phyloP scores from a whole-genome alignment of 495 filamentous ascomycete genomes.

The Penicillium dipodomyicola region DNA sequence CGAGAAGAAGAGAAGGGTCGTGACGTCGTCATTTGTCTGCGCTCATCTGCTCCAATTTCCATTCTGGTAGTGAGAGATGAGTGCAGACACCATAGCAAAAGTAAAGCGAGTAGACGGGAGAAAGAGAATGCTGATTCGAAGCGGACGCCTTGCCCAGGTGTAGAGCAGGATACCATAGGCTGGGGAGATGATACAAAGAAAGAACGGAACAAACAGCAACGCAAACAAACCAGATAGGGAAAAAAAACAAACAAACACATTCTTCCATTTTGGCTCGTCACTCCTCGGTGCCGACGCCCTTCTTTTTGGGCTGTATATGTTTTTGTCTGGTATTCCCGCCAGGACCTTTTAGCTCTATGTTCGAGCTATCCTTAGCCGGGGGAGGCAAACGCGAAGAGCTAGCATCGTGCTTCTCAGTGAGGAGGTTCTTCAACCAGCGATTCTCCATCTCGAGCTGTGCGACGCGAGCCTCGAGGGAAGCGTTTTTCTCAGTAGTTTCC shows the following conservation, averaged over 20 bases:
- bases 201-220: constrained; percentile 6
- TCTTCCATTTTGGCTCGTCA: constrained; percentile 29
- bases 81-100: neutral
- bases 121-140: constrained; percentile 9
- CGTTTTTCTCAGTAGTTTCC: constrained; percentile 85
- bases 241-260: constrained; percentile 14
- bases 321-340: constrained; percentile 36
- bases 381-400: constrained; percentile 29
- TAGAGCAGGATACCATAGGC: constrained; percentile 7
- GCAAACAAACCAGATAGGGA: constrained; percentile 14
- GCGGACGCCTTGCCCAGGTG: neutral
- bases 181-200: constrained; percentile 22
- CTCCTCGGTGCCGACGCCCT: constrained; percentile 46
- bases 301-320: constrained; percentile 50
- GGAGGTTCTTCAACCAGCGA: constrained; percentile 89
- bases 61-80: constrained; percentile 5
- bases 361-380: constrained; percentile 29
- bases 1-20: constrained; percentile 32
- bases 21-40: constrained; percentile 29
- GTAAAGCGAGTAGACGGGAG: constrained; percentile 3
- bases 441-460: constrained; percentile 92
- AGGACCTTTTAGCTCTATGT: constrained; percentile 26
- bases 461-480: constrained; percentile 73
- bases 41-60: neutral
- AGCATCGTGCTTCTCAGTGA: constrained; percentile 81